These are phyloP conservation scores for Stephanodiscus triporus DNA, from an alignment of 108 stramenopile species.

Conservation along the genomic window DNA sequence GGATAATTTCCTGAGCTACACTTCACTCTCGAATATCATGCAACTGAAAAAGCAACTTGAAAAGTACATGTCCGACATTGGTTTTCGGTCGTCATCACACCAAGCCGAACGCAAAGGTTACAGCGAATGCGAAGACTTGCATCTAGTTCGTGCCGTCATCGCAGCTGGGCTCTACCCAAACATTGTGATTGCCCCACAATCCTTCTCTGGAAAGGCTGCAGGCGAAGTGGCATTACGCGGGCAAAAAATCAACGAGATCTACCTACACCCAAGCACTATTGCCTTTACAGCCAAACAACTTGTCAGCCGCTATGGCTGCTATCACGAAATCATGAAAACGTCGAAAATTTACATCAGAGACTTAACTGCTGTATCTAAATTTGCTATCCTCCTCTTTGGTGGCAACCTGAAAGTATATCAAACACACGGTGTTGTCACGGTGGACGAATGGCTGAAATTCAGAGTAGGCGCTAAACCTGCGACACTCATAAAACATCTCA, in stretches of 20 bases:
- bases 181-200: slow-evolving; percentile 73
- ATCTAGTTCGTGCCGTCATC: slow-evolving; percentile 79
- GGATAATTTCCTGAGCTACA: slow-evolving; percentile 72
- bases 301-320: slow-evolving; percentile 70
- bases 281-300: slow-evolving; percentile 57
- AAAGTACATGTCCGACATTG: slow-evolving; percentile 41
- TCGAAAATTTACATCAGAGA: slow-evolving; percentile 76
- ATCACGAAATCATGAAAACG: slow-evolving; percentile 83
- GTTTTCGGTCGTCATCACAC: slow-evolving; percentile 9
- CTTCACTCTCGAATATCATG: slow-evolving; percentile 74
- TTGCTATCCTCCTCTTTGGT: slow-evolving; percentile 76
- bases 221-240: slow-evolving; percentile 62
- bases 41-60: slow-evolving; percentile 74
- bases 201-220: slow-evolving; percentile 54
- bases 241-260: slow-evolving; percentile 63
- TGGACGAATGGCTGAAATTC: slow-evolving; percentile 79
- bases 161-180: slow-evolving; percentile 91
- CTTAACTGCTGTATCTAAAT: slow-evolving; percentile 58
- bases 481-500: slow-evolving; percentile 72
- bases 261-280: slow-evolving; percentile 76
- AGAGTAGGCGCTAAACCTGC: slow-evolving; percentile 63
- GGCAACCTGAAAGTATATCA: slow-evolving; percentile 67
- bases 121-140: slow-evolving; percentile 41
- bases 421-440: slow-evolving; percentile 57
- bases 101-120: neutral